Base-by-base conservation (phyloP, 2,329 filamentous ascomycete genomes). In the Penicillium janthinellum region DNA sequence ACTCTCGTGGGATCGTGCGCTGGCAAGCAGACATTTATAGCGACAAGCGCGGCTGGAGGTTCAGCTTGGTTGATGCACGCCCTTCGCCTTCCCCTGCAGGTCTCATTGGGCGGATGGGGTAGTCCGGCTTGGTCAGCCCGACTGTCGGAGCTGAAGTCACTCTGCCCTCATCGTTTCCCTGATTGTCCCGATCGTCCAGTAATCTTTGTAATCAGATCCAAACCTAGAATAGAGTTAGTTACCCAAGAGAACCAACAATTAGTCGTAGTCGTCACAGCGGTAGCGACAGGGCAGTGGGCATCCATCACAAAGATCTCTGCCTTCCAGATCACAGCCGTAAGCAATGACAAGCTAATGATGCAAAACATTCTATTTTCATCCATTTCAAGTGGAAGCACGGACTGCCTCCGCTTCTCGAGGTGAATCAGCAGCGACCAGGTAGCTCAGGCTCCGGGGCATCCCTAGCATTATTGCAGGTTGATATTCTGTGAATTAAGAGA, bases 11-110 rank as follows among this genome's bases (percentile, higher is more conserved):
- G 28, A 31, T 31, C 7, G 28, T 31, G 25, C 28, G 8, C 28
- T 31, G 7, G 28, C 31, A 31, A 31, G 6, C 3, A 8, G 2
- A 31, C 7, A 31, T 31, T 62, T 53, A 15, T 54, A 61, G 62
- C 62, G 58, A 63, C 51, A 59, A 60, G 54, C 61, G 62, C 64
- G 64, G 55, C 51, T 49, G 12, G 8, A 11, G 38, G 14, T 8
- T 20, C 15, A 35, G 28, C 11, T 5, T 15, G 15, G 10, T 20
- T 28, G 25, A 22, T 50, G 37, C 31, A 14, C 12, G 15, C 28
- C 12, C 20, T 28, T 14, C 22, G 42, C 37, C 22, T 39, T 22
- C 58, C 39, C 49, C 56, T 58, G 54, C 56, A 54, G 11, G 31
- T 47, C 28, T 56, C 15, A 58, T 64, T 62, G 59, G 62, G 59